Evolutionary conservation across 1,284 basidiomycete genomes (phyloP), one percentile per base, ranked within the genome.

Genomic region (Earliella scabrosa): DNA sequence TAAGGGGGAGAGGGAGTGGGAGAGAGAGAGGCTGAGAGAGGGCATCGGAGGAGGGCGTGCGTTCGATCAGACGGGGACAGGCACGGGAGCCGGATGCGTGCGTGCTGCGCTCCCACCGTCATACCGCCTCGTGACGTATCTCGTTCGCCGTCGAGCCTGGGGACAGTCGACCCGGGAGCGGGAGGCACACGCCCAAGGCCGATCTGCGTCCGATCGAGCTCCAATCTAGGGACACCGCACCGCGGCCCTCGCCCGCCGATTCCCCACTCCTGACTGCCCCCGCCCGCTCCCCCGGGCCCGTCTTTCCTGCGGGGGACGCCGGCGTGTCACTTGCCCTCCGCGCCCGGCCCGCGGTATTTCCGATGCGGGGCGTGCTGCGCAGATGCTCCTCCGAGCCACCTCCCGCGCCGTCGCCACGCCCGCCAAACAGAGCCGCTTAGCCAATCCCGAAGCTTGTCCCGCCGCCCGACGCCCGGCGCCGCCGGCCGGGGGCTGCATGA

Each of bases 121-220:
- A 58, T 58, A 40, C 48, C 39, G 58, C 61, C 63, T 60, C 63
- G 63, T 65, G 63, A 65, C 63, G 63, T 65, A 63, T 43, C 21
- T 41, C 31, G 9, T 47, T 7, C 20, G 9, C 56, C 55, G 56
- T 54, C n/a, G n/a, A n/a, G n/a, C n/a, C n/a, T n/a, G n/a, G n/a
- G n/a, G n/a, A n/a, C n/a, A n/a, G n/a, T n/a, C n/a, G n/a, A n/a
- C n/a, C n/a, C n/a, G n/a, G n/a, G n/a, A n/a, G n/a, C n/a, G n/a
- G n/a, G n/a, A n/a, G n/a, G n/a, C n/a, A n/a, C n/a, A n/a, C n/a
- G n/a, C n/a, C n/a, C n/a, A n/a, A n/a, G n/a, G n/a, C n/a, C n/a
- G n/a, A n/a, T n/a, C n/a, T n/a, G n/a, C n/a, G n/a, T n/a, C n/a
- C n/a, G n/a, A n/a, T n/a, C n/a, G 40, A 26, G 20, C 10, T 23